Percentiles rank a stretch among this genome's conserved stretches.
Evolutionary conservation across 1,284 basidiomycete genomes (phyloP).

Genomic region (Ceratobasidium sp.): DNA sequence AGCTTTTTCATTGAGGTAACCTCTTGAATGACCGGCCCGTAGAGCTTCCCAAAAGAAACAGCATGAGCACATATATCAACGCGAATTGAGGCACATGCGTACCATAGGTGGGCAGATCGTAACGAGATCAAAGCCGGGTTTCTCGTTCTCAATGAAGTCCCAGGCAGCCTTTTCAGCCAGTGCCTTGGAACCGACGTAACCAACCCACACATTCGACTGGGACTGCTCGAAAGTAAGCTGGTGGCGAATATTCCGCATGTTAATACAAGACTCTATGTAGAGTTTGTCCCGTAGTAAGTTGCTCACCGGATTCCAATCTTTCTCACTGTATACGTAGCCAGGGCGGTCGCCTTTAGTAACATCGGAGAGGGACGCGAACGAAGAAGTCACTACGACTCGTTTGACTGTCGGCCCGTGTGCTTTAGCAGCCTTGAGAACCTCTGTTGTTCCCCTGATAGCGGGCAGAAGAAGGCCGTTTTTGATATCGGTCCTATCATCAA

Average conservation of each 20-base stretch:
- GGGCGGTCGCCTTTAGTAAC: constrained; percentile 45
- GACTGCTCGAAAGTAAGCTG: constrained; percentile 32
- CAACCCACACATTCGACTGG: constrained; percentile 25
- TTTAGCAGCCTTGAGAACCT: constrained; percentile 54
- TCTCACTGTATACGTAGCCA: constrained; percentile 40
- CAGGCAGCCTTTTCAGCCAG: constrained; percentile 49
- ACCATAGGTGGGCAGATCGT: constrained; percentile 44
- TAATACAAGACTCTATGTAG: no score
- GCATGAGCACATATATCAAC: background rate
- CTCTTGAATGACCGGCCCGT: constrained; percentile 52
- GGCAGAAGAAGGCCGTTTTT: constrained; percentile 56
- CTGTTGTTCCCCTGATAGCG: constrained; percentile 58
- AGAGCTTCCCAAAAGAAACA: constrained; percentile 37
- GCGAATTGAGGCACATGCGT: background rate
- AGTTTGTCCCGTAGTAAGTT: no score
- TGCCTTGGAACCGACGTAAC: constrained; percentile 50
- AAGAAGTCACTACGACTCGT: constrained; percentile 58
- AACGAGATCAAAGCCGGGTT: constrained; percentile 43
- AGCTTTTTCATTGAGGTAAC: constrained; percentile 50
- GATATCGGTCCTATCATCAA: constrained; percentile 4
- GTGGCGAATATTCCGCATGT: constrained; percentile 47
- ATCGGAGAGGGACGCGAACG: constrained; percentile 53
- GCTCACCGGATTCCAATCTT: constrained; percentile 42
- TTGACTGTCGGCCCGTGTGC: constrained; percentile 51
- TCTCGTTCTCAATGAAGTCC: constrained; percentile 45